These are phyloP conservation scores for Metschnikowia vanudenii DNA, from an alignment of 805 yeast genomes.

Conservation along the genomic window DNA sequence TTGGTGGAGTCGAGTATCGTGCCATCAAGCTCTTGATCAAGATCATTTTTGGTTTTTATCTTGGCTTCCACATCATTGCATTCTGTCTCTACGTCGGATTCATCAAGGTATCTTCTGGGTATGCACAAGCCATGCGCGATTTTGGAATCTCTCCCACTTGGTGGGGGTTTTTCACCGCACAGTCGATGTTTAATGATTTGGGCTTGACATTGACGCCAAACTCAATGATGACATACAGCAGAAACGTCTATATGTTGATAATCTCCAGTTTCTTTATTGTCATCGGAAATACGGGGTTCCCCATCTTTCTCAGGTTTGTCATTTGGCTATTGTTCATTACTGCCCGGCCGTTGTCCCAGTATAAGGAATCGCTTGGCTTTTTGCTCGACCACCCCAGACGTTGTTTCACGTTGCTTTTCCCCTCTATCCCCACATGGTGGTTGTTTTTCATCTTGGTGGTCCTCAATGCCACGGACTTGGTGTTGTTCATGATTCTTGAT, in stretches of 20 bases:
- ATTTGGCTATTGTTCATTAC: constrained; percentile 77
- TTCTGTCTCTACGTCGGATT: constrained; percentile 60
- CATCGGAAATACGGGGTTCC: constrained; percentile 94
- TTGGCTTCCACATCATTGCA: constrained; percentile 70
- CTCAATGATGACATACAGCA: constrained; percentile 68
- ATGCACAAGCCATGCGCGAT: constrained; percentile 42
- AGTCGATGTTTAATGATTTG: constrained; percentile 78
- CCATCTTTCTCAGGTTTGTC: constrained; percentile 72
- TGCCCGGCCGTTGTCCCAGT: constrained; percentile 61
- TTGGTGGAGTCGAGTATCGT: constrained; percentile 96
- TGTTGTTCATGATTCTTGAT: constrained; percentile 79
- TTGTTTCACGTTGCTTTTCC: constrained; percentile 89
- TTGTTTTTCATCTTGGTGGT: constrained; percentile 68
- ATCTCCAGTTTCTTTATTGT: constrained; percentile 69
- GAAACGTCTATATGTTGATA: constrained; percentile 63
- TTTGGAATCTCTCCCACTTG: constrained; percentile 75
- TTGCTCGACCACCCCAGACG: constrained; percentile 94
- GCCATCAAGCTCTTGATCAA: constrained; percentile 75
- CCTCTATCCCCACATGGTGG: constrained; percentile 96
- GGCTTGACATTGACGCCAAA: constrained; percentile 82
- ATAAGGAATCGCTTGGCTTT: constrained; percentile 77
- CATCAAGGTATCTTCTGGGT: constrained; percentile 38
- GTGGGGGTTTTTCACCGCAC: constrained; percentile 91
- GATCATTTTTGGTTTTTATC: constrained; percentile 62
- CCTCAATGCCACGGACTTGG: constrained; percentile 73